Base-by-base conservation (phyloP, 192 early-diverging fungal species). In the Coemansia sp. region DNA sequence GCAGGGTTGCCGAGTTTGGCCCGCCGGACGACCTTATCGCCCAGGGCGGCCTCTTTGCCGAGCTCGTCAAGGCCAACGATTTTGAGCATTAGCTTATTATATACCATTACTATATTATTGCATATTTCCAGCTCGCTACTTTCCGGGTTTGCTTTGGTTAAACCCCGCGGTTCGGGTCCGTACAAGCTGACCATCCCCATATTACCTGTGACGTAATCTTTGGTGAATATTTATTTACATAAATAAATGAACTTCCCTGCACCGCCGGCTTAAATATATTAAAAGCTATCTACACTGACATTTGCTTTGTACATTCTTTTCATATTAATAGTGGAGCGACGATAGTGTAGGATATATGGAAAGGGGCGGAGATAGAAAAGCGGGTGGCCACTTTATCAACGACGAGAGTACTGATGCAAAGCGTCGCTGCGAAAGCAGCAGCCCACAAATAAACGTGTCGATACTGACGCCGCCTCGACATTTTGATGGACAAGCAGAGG, bases 1-100 rank as follows among this genome's bases (percentile, higher is more conserved):
- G 93, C 16, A 49, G 73, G 0, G 66, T 94, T 12, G 84, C 74
- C 0, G 91, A 92, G 48, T 86, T 87, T 67, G 89, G 87, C 23
- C 71, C 78, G 9, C 92, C 92, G 2, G 18, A 64, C 20, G 83
- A 81, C 15, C 75, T 94, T 63, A 49, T 92, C 51, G 65, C 72
- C n/a, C 72, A 82, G 46, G 73, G 63, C 52, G 73, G 73, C 18
- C 2, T 64, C n/a, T 75, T 75, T 75, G 73, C 73, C 2, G 58
- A 61, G 33, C 63, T 75, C 6, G 62, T 75, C 4, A 51, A 62
- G 30, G 64, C 73, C 4, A 75, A 60, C 43, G 56, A 66, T 39
- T 75, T 75, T 68, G 63, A 38, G 21, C n/a, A 53, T 12, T 58
- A 58, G 30, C 12, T 6, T 12, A 23, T 12, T 24, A 6, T 52